Conservation (phyloP, 305 asterid genomes). For the Fraxinus greggii region DNA sequence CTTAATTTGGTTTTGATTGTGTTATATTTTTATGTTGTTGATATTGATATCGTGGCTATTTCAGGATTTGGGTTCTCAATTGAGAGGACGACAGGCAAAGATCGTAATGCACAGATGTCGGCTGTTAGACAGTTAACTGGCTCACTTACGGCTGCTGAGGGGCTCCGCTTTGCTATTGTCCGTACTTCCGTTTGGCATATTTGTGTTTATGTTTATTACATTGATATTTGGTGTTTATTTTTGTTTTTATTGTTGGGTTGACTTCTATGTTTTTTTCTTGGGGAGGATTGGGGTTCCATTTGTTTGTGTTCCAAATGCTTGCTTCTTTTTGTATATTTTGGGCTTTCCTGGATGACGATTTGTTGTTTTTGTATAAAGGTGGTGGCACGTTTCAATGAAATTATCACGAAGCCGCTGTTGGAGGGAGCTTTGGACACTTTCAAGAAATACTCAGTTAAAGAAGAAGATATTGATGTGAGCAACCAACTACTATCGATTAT, state of each 20-base stretch:
- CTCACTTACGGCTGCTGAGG: constrained; percentile 53
- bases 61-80: constrained; percentile 38
- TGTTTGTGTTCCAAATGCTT: neutral
- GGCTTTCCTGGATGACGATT: neutral
- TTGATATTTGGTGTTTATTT: neutral
- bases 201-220: neutral
- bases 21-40: neutral
- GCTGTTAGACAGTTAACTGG: constrained; percentile 68
- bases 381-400: constrained; percentile 93
- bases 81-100: constrained; percentile 34
- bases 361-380: constrained; percentile 51
- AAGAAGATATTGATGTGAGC: constrained; percentile 85
- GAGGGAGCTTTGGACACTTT: constrained; percentile 95
- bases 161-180: constrained; percentile 68
- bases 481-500: constrained; percentile 5
- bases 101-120: constrained; percentile 30
- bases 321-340: neutral
- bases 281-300: neutral
- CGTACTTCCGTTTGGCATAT: constrained; percentile 29
- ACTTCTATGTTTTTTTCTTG: neutral
- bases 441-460: constrained; percentile 72
- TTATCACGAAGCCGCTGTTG: constrained; percentile 70
- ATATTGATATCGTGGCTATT: neutral
- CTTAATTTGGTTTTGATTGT: neutral
- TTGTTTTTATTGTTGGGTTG: neutral